phyloP scores from a whole-genome alignment of 495 filamentous ascomycete species.

The Thermothielavioides terrestris region DNA sequence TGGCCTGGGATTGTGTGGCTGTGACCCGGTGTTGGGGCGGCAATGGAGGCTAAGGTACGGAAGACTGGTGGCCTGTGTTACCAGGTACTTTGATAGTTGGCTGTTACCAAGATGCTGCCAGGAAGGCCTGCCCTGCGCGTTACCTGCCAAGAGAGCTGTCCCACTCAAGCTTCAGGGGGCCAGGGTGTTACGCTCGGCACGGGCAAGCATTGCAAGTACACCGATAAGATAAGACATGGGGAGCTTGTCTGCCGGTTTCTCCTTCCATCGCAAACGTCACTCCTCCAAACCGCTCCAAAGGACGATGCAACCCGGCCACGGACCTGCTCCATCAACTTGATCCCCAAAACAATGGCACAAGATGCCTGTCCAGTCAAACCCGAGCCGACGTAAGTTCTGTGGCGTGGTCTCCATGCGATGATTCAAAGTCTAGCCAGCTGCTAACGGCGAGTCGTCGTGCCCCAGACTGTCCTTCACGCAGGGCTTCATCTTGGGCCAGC shows the following conservation, averaged over 20 bases:
- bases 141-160: background rate
- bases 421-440: background rate
- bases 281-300: too few species aligned
- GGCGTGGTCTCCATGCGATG: background rate
- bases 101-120: too few species aligned
- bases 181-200: too few species aligned
- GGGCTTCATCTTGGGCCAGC: constrained; percentile 86
- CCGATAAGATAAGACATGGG: constrained; percentile 1
- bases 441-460: background rate
- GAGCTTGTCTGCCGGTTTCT: background rate
- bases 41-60: too few species aligned
- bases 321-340: background rate
- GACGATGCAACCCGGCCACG: background rate
- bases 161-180: background rate
- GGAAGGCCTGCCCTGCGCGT: too few species aligned
- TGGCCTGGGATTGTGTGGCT: too few species aligned
- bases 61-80: too few species aligned
- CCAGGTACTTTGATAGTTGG: too few species aligned
- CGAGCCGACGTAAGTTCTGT: constrained; percentile 38
- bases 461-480: constrained; percentile 79
- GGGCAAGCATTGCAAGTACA: too few species aligned
- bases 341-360: constrained; percentile 19
- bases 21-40: too few species aligned
- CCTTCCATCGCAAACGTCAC: background rate
- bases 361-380: constrained; percentile 37